phyloP scores from a whole-genome alignment of 2,329 filamentous ascomycete species.

The Diaporthe sp. region DNA sequence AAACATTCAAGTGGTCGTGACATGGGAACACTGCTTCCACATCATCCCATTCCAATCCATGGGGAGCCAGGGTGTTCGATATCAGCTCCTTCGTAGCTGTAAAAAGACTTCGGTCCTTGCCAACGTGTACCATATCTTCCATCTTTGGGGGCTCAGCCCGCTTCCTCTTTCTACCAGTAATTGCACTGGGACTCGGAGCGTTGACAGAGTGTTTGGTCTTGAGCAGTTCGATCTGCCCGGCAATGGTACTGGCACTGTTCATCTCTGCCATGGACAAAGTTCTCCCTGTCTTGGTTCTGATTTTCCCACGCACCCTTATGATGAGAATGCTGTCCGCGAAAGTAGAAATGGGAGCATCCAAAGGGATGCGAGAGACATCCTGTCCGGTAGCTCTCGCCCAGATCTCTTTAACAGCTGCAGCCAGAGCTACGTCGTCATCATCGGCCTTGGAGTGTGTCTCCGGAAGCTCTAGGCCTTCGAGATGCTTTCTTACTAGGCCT shows the following conservation, averaged over 20 bases:
- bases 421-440: not conserved
- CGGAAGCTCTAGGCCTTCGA: not conserved
- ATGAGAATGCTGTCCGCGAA: slow-evolving; percentile 6
- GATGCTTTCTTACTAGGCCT: not conserved
- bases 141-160: not conserved
- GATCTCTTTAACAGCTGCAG: not conserved
- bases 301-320: slow-evolving; percentile 1
- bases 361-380: not conserved
- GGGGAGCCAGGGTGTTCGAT: not conserved
- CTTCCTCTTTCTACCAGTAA: not conserved
- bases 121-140: slow-evolving; percentile 1
- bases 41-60: not conserved
- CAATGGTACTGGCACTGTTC: not conserved
- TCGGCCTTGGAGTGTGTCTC: too few relatives aligned
- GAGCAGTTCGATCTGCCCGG: not conserved
- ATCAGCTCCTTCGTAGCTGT: not conserved
- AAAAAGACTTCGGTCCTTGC: not conserved
- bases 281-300: not conserved
- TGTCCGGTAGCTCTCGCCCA: slow-evolving; percentile 3
- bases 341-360: not conserved
- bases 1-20: slow-evolving; percentile 4
- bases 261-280: not conserved
- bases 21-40: not conserved
- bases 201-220: not conserved
- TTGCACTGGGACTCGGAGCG: not conserved